Conservation (phyloP, 148 eudicot species). For the Diospyros lotus region DNA sequence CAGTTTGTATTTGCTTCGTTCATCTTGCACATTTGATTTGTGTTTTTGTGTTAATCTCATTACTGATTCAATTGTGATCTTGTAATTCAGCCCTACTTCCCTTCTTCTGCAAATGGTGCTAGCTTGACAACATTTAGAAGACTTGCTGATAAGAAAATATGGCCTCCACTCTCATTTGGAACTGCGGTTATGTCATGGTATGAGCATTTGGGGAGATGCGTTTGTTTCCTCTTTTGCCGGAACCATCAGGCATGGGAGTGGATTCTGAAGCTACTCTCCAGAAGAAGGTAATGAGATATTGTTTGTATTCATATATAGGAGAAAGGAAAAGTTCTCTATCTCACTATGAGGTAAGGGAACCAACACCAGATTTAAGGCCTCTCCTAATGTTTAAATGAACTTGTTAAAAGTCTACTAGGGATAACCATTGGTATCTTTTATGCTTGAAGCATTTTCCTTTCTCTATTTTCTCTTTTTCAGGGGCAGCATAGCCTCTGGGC, state of each 20-base stretch:
- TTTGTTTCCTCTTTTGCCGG: constrained; percentile 58
- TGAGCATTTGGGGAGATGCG: constrained; percentile 73
- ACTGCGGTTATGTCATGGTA: constrained; percentile 85
- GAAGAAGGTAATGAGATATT: constrained; percentile 38
- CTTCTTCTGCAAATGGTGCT: constrained; percentile 36
- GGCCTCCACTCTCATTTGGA: constrained; percentile 72
- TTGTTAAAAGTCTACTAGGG: too few relatives aligned
- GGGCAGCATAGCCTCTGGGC: too few relatives aligned
- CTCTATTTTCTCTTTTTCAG: too few relatives aligned
- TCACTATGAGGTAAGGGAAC: too few relatives aligned
- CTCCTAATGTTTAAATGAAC: too few relatives aligned
- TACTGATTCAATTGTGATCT: not conserved
- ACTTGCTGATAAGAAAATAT: constrained; percentile 55
- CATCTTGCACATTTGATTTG: not conserved
- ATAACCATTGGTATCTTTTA: too few relatives aligned
- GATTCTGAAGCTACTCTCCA: constrained; percentile 36
- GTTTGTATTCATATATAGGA: not conserved
- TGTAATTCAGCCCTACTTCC: constrained; percentile 55
- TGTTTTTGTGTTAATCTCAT: not conserved
- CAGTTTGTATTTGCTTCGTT: not conserved
- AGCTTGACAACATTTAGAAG: constrained; percentile 36
- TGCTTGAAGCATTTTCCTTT: too few relatives aligned
- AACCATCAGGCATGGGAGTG: constrained; percentile 64
- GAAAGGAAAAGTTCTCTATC: not conserved
- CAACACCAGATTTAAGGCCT: too few relatives aligned